These are phyloP conservation scores for Rhododendron ovatum DNA, from an alignment of 148 eudicot species.

Conservation along the genomic window DNA sequence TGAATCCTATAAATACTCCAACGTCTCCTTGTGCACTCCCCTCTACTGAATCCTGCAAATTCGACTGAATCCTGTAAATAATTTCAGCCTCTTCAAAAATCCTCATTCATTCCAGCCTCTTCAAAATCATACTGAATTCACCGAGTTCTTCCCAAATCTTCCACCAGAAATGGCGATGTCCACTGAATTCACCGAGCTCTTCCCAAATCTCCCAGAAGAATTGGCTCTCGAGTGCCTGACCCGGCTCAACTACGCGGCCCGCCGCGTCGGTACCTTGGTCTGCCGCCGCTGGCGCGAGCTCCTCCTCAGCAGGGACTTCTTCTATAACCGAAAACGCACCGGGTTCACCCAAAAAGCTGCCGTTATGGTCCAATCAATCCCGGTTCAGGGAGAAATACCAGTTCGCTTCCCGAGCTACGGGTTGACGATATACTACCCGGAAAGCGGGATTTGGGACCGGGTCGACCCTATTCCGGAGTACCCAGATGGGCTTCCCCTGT, in stretches of 20 bases:
- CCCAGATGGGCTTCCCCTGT: conserved; percentile 54
- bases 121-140: too few species aligned
- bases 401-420: conserved; percentile 23
- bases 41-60: not conserved
- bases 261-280: conserved; percentile 29
- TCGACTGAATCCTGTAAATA: not conserved
- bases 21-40: not conserved
- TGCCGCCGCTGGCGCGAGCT: conserved; percentile 43
- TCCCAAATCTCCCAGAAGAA: conserved; percentile 63
- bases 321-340: conserved; percentile 30
- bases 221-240: conserved; percentile 51
- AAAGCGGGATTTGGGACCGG: conserved; percentile 36
- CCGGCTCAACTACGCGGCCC: conserved; percentile 36
- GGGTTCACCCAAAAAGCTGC: conserved; percentile 39
- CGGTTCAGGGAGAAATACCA: conserved; percentile 19
- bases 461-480: conserved; percentile 41
- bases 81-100: not conserved
- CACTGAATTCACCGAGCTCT: conserved; percentile 25
- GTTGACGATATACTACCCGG: conserved; percentile 40
- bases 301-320: conserved; percentile 29
- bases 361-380: conserved; percentile 43
- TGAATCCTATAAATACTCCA: not conserved
- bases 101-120: too few species aligned
- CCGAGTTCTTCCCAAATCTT: not conserved
- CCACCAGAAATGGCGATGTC: not conserved